phyloP scores from a whole-genome alignment of 768 basidiomycete genomes.

The Antrodiella citrinella region DNA sequence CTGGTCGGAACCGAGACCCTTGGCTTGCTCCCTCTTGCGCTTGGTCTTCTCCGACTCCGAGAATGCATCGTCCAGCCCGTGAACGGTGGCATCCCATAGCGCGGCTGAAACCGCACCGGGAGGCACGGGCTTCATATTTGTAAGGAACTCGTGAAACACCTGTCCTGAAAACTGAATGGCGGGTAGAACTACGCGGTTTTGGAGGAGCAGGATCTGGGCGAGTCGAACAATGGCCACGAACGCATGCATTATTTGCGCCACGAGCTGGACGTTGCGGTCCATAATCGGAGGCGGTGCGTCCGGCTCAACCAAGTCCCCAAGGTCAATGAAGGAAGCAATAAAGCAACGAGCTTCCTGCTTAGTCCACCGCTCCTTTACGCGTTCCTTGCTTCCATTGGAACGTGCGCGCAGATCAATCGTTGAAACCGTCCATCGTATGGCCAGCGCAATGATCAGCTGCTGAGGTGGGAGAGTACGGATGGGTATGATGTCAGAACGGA shows the following conservation, averaged over 20 bases:
- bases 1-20: background rate
- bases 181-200: constrained; percentile 28
- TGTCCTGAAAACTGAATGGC: constrained; percentile 50
- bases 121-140: constrained; percentile 15
- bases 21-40: background rate
- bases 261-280: constrained; percentile 60
- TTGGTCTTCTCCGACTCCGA: constrained; percentile 37
- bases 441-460: constrained; percentile 42
- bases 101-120: constrained; percentile 17
- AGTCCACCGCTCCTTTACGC: constrained; percentile 65
- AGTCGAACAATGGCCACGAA: constrained; percentile 54
- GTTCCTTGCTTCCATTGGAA: constrained; percentile 45
- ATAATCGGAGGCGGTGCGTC: constrained; percentile 27
- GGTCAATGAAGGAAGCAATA: constrained; percentile 38
- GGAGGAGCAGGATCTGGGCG: constrained; percentile 52
- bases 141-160: constrained; percentile 48
- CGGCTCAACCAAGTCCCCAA: constrained; percentile 9
- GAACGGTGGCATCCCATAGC: constrained; percentile 40
- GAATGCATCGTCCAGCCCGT: constrained; percentile 41
- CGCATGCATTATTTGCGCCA: constrained; percentile 54
- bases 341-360: constrained; percentile 51
- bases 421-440: constrained; percentile 54
- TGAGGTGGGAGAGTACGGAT: constrained; percentile 41
- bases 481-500: constrained; percentile 44
- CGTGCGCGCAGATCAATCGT: constrained; percentile 42